These are phyloP conservation scores for Carpinus viminea DNA, from an alignment of 306 rosid genomes.

Conservation along the genomic window DNA sequence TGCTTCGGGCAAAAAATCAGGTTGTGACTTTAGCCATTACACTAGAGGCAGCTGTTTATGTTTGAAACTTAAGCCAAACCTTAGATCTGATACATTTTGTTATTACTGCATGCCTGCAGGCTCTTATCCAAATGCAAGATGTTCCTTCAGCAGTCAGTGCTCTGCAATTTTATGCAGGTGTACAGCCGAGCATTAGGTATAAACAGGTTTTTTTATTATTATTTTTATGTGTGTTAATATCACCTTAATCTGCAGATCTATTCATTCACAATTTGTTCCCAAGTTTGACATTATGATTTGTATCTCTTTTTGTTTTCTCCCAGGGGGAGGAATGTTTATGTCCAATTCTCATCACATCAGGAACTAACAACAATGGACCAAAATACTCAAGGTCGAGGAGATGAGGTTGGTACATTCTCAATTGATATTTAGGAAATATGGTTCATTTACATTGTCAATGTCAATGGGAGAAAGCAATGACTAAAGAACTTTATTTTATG, in stretches of 20 bases:
- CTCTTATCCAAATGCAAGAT: slow-evolving; percentile 98
- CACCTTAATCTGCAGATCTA: slow-evolving; percentile 8
- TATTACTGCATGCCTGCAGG: slow-evolving; percentile 49
- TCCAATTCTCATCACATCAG: slow-evolving; percentile 97
- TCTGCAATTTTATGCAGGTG: slow-evolving; percentile 76
- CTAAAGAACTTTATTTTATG: neutral
- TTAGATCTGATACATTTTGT: slow-evolving; percentile 4
- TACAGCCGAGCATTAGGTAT: slow-evolving; percentile 93
- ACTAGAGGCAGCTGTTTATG: slow-evolving; percentile 8
- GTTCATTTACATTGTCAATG: slow-evolving; percentile 15
- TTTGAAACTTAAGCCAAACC: slow-evolving; percentile 8
- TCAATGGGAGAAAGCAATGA: slow-evolving; percentile 14
- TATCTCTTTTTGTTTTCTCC: slow-evolving; percentile 26
- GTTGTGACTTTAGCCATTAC: slow-evolving; percentile 40
- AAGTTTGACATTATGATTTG: slow-evolving; percentile 7
- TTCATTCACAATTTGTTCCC: neutral
- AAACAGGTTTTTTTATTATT: slow-evolving; percentile 1
- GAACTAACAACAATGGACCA: slow-evolving; percentile 95
- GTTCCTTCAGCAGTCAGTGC: slow-evolving; percentile 81
- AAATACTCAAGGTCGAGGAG: slow-evolving; percentile 86
- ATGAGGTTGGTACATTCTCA: slow-evolving; percentile 74
- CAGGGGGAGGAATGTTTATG: slow-evolving; percentile 99
- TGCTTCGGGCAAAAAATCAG: slow-evolving; percentile 99
- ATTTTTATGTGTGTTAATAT: neutral
- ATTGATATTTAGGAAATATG: slow-evolving; percentile 4